These are phyloP conservation scores for Phytophthora capsici DNA, from an alignment of 352 stramenopile genomes.

Conservation along the genomic window DNA sequence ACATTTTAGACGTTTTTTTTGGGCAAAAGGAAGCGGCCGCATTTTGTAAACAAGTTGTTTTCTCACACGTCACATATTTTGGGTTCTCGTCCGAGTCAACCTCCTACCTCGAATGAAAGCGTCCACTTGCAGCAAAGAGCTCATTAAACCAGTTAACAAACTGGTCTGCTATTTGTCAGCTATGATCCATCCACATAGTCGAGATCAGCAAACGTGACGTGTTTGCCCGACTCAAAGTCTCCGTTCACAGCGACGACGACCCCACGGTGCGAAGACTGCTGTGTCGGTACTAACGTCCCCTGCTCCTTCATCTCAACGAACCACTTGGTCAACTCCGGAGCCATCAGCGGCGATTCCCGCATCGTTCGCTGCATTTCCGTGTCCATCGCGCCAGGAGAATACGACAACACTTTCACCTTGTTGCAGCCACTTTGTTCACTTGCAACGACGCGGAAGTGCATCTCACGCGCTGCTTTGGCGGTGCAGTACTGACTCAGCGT, in stretches of 20 bases:
- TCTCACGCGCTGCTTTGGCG: slow-evolving; percentile 83
- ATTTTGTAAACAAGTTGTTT: slow-evolving; percentile 4
- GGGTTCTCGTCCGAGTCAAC: slow-evolving; percentile 10
- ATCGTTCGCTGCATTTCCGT: slow-evolving; percentile 79
- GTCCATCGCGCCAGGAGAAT: slow-evolving; percentile 86
- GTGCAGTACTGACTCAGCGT: slow-evolving; percentile 80
- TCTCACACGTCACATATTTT: slow-evolving; percentile 13
- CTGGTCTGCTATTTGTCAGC: background rate
- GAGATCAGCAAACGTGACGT: slow-evolving; percentile 81
- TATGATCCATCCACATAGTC: slow-evolving; percentile 23
- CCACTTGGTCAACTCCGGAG: slow-evolving; percentile 39
- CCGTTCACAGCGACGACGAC: slow-evolving; percentile 57
- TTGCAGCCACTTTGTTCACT: slow-evolving; percentile 45
- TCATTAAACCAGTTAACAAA: too few species aligned
- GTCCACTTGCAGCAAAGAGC: slow-evolving; percentile 8
- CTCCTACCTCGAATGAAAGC: slow-evolving; percentile 20
- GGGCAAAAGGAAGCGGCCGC: background rate
- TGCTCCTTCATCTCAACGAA: slow-evolving; percentile 63
- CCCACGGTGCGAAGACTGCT: slow-evolving; percentile 59
- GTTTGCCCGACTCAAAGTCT: slow-evolving; percentile 61
- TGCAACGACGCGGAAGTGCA: slow-evolving; percentile 78
- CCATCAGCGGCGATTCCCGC: slow-evolving; percentile 48
- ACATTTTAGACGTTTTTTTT: slow-evolving; percentile 3
- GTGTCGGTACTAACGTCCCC: slow-evolving; percentile 54
- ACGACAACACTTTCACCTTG: slow-evolving; percentile 70